Evolutionary conservation across 805 yeast genomes (phyloP), one percentile per base, ranked within the genome.

Genomic region (Cyberlindnera bimundalis): DNA sequence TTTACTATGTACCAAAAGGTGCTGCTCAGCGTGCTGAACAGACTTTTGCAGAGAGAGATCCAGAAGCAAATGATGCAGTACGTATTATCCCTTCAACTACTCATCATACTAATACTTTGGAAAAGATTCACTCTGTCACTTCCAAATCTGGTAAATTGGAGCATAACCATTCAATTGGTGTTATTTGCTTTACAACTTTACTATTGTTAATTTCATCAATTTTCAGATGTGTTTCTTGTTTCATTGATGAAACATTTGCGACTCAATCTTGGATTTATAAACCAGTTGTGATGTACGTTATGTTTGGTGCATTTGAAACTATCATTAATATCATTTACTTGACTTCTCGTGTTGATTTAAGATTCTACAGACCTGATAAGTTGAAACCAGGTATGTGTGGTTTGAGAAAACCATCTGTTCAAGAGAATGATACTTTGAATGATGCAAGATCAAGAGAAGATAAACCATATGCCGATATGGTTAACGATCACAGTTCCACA

Each of bases 321-420:
- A 52, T 81, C 21, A 76, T 79, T 42, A 74, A 79, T 48, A 39
- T 78, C 9, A 47, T 80, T 25, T 81, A 79, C 56, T 58, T 84
- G 40, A 53, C 79, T 26, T 78, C 80, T 14, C 73, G 95, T 59
- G 77, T 81, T 37, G 93, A 84, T 59, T 68, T 84, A 53, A 71
- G 93, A 59, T 84, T 84, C 64, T 84, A 84, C 70, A 78, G 85
- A 61, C 91, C 93, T 14, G 90, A 83, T 59, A 62, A 60, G 33
- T 64, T 76, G 43, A 72, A 69, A 12, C 37, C 39, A 16, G 37
- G 36, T 15, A n/a, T 37, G 25, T 19, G 34, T 42, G 45, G 38
- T 18, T 33, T 47, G 24, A 36, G 40, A 33, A 27, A 35, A 20
- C 25, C 17, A 9, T n/a, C 15, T 18, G 33, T 13, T 17, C 4